phyloP scores from a whole-genome alignment of 306 rosid species.

The Canavalia gladiata region DNA sequence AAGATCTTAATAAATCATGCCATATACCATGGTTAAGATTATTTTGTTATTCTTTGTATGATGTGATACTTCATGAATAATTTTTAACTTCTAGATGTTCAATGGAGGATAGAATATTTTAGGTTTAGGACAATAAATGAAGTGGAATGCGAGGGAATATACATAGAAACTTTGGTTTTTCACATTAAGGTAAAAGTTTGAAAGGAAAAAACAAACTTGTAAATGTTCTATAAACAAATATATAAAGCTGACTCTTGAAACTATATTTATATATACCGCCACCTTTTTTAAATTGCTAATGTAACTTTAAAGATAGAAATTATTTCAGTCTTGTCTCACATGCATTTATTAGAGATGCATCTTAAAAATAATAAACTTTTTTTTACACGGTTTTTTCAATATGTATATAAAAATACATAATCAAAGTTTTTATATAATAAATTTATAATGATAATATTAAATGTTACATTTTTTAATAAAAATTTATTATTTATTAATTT shows the following conservation, averaged over 20 bases:
- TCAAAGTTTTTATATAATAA: no score
- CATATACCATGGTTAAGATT: neutral
- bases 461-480: no score
- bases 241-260: neutral
- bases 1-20: slow-evolving; percentile 12
- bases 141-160: neutral
- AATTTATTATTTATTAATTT: no score
- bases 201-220: neutral
- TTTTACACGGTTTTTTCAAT: no score
- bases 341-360: neutral
- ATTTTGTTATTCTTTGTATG: neutral
- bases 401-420: no score
- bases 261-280: neutral
- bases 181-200: neutral
- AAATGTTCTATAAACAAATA: neutral
- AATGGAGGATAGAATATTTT: slow-evolving; percentile 14
- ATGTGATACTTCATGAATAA: slow-evolving; percentile 12
- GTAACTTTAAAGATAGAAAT: neutral
- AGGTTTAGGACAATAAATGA: neutral
- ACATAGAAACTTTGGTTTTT: neutral
- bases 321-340: neutral
- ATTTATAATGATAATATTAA: no score
- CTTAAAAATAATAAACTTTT: neutral
- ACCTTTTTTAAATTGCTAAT: no score
- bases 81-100: slow-evolving; percentile 13